These are phyloP conservation scores for Phytophthora citrophthora DNA, from an alignment of 352 stramenopile genomes.

Conservation along the genomic window DNA sequence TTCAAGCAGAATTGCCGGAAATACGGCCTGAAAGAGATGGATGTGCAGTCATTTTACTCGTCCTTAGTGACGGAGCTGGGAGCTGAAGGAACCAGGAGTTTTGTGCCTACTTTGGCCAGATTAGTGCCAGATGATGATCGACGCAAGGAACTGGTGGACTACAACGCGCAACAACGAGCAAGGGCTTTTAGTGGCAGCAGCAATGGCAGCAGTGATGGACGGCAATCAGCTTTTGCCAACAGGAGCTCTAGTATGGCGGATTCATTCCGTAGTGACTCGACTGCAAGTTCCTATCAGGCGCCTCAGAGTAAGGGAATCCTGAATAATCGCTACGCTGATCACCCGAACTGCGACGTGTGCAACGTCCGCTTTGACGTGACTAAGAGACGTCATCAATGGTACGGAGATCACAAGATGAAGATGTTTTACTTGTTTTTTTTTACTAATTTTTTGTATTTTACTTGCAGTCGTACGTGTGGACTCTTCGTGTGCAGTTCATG, in stretches of 20 bases:
- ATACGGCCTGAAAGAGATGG: slow-evolving; percentile 64
- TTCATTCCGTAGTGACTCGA: slow-evolving; percentile 48
- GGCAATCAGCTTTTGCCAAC: slow-evolving; percentile 23
- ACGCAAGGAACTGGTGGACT: slow-evolving; percentile 57
- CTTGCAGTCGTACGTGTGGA: slow-evolving; percentile 40
- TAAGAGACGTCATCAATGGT: slow-evolving; percentile 68
- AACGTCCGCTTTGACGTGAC: slow-evolving; percentile 64
- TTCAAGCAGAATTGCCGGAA: slow-evolving; percentile 73
- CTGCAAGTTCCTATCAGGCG: slow-evolving; percentile 7
- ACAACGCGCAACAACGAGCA: slow-evolving; percentile 45
- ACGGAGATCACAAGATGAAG: neutral
- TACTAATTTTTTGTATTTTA: neutral
- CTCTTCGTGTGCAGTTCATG: slow-evolving; percentile 60
- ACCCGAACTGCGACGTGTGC: slow-evolving; percentile 70
- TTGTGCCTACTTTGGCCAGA: slow-evolving; percentile 57
- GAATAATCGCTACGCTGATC: slow-evolving; percentile 71
- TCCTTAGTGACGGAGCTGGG: slow-evolving; percentile 62
- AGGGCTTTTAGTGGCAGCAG: neutral
- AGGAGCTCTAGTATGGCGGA: slow-evolving; percentile 36
- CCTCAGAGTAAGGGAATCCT: slow-evolving; percentile 52
- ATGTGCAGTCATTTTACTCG: slow-evolving; percentile 58
- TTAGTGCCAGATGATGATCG: slow-evolving; percentile 61
- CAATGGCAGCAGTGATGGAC: slow-evolving; percentile 20
- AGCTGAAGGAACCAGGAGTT: slow-evolving; percentile 37
- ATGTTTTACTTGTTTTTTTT: neutral